These are phyloP conservation scores for Mycocentrospora acerina DNA, from an alignment of 2,329 filamentous ascomycete genomes.

Conservation along the genomic window DNA sequence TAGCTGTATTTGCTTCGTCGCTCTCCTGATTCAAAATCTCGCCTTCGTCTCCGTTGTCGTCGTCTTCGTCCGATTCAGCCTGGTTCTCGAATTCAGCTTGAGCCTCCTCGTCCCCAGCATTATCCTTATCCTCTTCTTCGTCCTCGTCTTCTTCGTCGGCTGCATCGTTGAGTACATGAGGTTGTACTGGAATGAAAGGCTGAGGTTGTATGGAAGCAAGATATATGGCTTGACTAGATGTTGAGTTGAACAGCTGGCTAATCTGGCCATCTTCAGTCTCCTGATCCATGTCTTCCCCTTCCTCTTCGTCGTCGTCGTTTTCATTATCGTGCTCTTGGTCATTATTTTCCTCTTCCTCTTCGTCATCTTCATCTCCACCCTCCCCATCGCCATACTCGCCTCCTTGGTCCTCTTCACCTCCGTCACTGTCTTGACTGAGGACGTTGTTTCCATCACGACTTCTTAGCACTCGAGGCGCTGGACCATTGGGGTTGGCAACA, in stretches of 20 bases:
- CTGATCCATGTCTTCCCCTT: slow-evolving; percentile 7
- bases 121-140: slow-evolving; percentile 6
- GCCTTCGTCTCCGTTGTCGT: slow-evolving; percentile 2
- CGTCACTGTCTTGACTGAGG: slow-evolving; percentile 9
- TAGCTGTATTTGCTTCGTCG: slow-evolving; percentile 3
- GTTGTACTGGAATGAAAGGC: slow-evolving; percentile 1
- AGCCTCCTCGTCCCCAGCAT: slow-evolving; percentile 4
- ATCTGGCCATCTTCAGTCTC: slow-evolving; percentile 2
- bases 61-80: slow-evolving; percentile 2
- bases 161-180: slow-evolving; percentile 1
- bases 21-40: slow-evolving; percentile 7
- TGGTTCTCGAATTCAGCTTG: slow-evolving; percentile 1
- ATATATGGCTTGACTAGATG: no score
- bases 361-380: slow-evolving; percentile 6
- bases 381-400: slow-evolving; percentile 7
- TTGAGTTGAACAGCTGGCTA: no score
- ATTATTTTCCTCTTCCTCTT: slow-evolving; percentile 8
- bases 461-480: slow-evolving; percentile 11
- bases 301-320: slow-evolving; percentile 7
- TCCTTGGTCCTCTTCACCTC: slow-evolving; percentile 7
- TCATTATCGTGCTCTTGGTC: slow-evolving; percentile 11
- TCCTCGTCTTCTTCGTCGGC: slow-evolving; percentile 6
- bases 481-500: slow-evolving; percentile 11
- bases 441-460: slow-evolving; percentile 9
- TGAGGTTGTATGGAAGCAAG: no score